Conservation (phyloP, 2,329 filamentous ascomycete genomes). For the Stagonosporopsis vannaccii region DNA sequence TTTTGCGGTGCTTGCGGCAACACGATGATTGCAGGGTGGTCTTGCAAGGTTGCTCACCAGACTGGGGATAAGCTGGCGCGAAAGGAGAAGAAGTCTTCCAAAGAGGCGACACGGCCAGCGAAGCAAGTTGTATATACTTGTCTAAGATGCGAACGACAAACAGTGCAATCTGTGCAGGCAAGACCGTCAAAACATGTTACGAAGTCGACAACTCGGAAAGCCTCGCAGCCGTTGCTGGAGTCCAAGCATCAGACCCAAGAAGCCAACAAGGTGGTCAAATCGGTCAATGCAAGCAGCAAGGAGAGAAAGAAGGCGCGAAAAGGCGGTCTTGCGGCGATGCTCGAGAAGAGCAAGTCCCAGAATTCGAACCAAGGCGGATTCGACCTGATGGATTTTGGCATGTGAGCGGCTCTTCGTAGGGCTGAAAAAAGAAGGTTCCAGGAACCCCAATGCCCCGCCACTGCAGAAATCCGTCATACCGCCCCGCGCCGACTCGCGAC, state of each 20-base stretch:
- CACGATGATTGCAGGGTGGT: constrained; percentile 48
- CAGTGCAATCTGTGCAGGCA: constrained; percentile 29
- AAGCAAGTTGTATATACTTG: constrained; percentile 40
- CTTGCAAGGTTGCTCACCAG: constrained; percentile 33
- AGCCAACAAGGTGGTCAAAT: constrained; percentile 31
- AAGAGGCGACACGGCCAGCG: constrained; percentile 11
- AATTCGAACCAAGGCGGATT: constrained; percentile 47
- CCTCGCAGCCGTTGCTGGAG: background rate
- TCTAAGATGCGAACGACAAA: constrained; percentile 43
- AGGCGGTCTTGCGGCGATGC: constrained; percentile 61
- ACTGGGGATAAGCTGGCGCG: background rate
- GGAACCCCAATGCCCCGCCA: constrained; percentile 8
- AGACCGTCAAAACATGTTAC: constrained; percentile 31
- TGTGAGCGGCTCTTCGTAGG: constrained; percentile 47
- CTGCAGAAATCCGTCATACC: constrained; percentile 31
- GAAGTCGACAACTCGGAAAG: constrained; percentile 11
- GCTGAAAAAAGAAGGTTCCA: constrained; percentile 30
- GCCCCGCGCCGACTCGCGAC: constrained; percentile 16
- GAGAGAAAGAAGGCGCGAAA: constrained; percentile 64
- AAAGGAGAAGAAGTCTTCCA: constrained; percentile 14
- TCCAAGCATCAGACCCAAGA: constrained; percentile 19
- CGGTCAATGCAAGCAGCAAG: constrained; percentile 59
- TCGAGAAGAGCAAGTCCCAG: constrained; percentile 56
- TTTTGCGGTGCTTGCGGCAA: constrained; percentile 50
- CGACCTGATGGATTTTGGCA: constrained; percentile 63